phyloP scores from a whole-genome alignment of 208 protist species.

The Polymyxa betae region DNA sequence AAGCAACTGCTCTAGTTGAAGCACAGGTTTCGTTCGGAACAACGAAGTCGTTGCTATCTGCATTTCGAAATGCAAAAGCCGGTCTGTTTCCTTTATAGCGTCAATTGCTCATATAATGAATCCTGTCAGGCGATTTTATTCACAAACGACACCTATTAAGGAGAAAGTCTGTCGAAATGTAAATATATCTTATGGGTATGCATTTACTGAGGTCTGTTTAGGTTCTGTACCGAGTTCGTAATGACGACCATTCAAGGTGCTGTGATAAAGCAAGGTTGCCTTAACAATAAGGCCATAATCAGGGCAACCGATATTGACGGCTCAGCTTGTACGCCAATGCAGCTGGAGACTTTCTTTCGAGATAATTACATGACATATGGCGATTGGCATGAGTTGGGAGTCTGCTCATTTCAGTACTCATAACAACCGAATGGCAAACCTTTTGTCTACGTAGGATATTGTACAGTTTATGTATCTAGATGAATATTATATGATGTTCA shows the following conservation, averaged over 20 bases:
- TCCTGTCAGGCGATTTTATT: not conserved
- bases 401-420: constrained; percentile 31
- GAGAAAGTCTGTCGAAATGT: not conserved
- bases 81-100: not conserved
- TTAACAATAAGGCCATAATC: not conserved
- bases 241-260: constrained; percentile 6
- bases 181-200: too few relatives aligned
- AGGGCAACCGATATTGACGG: constrained; percentile 31
- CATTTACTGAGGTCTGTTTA: not conserved
- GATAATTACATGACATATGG: not conserved
- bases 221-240: constrained; percentile 52
- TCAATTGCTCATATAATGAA: not conserved
- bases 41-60: not conserved
- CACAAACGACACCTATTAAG: not conserved
- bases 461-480: not conserved
- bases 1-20: not conserved
- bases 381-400: not conserved
- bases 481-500: not conserved
- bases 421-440: too few relatives aligned
- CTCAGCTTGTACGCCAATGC: constrained; percentile 30
- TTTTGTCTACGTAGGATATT: too few relatives aligned
- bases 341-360: constrained; percentile 21
- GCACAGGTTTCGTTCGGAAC: constrained; percentile 18
- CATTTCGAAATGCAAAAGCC: not conserved
- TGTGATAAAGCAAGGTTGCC: not conserved